These are phyloP conservation scores for Huntiella abstrusa DNA, from an alignment of 2,329 filamentous ascomycete species.

Conservation along the genomic window DNA sequence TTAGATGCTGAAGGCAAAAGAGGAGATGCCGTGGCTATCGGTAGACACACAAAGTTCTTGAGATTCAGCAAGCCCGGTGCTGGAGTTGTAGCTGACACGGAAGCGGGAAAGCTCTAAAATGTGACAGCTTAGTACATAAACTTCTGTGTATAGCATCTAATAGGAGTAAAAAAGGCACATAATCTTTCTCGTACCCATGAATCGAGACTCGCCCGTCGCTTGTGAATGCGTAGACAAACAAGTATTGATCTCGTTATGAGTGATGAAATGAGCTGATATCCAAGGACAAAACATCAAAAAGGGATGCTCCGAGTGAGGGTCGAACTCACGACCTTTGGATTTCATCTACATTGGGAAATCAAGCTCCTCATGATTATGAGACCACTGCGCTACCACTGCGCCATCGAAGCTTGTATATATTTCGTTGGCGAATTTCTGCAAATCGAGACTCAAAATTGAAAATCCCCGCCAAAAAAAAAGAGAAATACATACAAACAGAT, in stretches of 20 bases:
- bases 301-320: constrained; percentile 12
- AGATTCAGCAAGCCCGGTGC: constrained; percentile 9
- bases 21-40: constrained; percentile 34
- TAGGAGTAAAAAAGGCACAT: not conserved
- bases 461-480: too few species aligned
- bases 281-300: not conserved
- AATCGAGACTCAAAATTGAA: too few species aligned
- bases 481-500: too few species aligned
- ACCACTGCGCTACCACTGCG: constrained; percentile 11
- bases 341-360: constrained; percentile 5
- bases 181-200: not conserved
- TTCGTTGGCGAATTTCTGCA: not conserved
- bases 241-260: too few species aligned
- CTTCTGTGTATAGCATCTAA: not conserved
- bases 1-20: constrained; percentile 28
- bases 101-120: not conserved
- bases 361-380: constrained; percentile 11
- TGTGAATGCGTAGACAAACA: too few species aligned
- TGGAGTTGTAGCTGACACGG: not conserved
- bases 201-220: not conserved
- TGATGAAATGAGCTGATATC: too few species aligned
- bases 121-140: too few species aligned
- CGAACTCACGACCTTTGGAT: constrained; percentile 13
- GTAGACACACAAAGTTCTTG: constrained; percentile 49
- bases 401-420: constrained; percentile 10